Conservation (phyloP, 768 basidiomycete genomes). For the Kwoniella botswanensis region DNA sequence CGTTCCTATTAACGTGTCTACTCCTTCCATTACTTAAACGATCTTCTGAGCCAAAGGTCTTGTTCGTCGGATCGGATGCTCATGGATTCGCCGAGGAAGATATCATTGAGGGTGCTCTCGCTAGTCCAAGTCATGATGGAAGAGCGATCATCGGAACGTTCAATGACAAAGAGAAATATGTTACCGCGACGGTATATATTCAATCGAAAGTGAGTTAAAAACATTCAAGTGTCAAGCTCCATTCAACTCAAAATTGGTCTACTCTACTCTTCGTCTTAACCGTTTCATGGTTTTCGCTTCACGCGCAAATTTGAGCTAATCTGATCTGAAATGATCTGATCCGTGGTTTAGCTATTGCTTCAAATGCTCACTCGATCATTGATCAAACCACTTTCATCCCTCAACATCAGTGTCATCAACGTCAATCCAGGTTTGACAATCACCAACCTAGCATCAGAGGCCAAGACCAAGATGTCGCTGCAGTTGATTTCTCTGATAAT, state of each 20-base stretch:
- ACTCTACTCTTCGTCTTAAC: too few species aligned
- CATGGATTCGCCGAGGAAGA: neutral
- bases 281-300: too few species aligned
- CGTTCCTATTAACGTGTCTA: conserved; percentile 15
- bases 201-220: conserved; percentile 26
- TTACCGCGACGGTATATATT: conserved; percentile 19
- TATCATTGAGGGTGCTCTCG: neutral
- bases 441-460: conserved; percentile 27
- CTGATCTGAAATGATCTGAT: too few species aligned
- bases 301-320: too few species aligned
- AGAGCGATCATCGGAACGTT: conserved; percentile 9
- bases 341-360: neutral
- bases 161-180: conserved; percentile 20
- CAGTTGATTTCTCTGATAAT: neutral
- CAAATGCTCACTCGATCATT: conserved; percentile 22
- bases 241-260: neutral
- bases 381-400: conserved; percentile 5
- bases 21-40: conserved; percentile 15
- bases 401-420: conserved; percentile 15
- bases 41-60: conserved; percentile 18
- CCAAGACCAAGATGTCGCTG: neutral
- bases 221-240: too few species aligned
- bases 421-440: conserved; percentile 20
- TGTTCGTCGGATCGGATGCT: conserved; percentile 29
- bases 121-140: neutral